Conservation (phyloP, 2,329 filamentous ascomycete species). For the Whalleya microplaca region DNA sequence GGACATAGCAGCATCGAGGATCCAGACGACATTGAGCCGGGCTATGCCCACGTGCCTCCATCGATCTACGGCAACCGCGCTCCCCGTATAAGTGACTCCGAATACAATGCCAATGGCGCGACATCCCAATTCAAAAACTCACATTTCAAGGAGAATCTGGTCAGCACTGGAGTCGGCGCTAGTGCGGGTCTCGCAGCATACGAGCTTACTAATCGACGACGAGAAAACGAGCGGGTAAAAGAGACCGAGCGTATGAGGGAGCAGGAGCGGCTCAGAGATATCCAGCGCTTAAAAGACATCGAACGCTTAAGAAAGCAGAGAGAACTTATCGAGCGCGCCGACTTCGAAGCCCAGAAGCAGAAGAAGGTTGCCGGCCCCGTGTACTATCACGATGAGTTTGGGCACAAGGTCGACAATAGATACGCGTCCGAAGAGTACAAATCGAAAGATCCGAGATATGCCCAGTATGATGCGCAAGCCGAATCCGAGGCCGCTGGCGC, state of each 20-base stretch:
- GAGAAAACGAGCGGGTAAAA: too few relatives aligned
- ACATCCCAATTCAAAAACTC: constrained; percentile 5
- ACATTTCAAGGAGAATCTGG: constrained; percentile 22
- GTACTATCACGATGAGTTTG: constrained; percentile 15
- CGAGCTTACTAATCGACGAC: constrained; percentile 5
- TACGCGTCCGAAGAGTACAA: constrained; percentile 5
- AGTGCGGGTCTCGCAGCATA: constrained; percentile 12
- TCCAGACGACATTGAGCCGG: constrained; percentile 7
- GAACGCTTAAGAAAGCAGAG: too few relatives aligned
- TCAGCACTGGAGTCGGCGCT: constrained; percentile 13
- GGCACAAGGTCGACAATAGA: constrained; percentile 9
- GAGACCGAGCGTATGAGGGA: constrained; percentile 3
- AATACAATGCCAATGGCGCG: not conserved
- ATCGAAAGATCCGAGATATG: not conserved
- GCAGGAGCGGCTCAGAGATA: constrained; percentile 1
- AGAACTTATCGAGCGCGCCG: constrained; percentile 10
- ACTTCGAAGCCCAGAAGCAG: constrained; percentile 11
- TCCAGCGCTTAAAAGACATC: too few relatives aligned
- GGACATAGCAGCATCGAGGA: constrained; percentile 30
- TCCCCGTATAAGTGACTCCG: constrained; percentile 16
- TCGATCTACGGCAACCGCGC: constrained; percentile 19
- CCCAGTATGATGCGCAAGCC: constrained; percentile 8
- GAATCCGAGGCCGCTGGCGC: constrained; percentile 17
- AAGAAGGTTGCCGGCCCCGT: constrained; percentile 2
- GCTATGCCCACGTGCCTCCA: constrained; percentile 3